These are phyloP conservation scores for Dryas drummondii DNA, from an alignment of 306 rosid genomes.

Conservation along the genomic window DNA sequence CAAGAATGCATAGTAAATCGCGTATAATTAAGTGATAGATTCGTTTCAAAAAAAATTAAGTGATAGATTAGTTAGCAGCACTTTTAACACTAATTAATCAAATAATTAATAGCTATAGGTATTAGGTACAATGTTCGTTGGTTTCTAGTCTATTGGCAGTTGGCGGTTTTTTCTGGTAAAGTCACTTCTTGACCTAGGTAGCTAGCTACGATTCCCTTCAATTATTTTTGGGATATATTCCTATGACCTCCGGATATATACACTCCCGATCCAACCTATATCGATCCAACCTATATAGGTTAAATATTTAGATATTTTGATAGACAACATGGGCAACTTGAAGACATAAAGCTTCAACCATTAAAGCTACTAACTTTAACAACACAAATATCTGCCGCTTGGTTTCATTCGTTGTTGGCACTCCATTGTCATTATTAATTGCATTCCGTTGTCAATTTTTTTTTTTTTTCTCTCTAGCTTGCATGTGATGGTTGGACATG, in stretches of 20 bases:
- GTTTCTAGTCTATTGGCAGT: conserved; percentile 35
- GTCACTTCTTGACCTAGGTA: conserved; percentile 34
- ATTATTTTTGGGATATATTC: conserved; percentile 33
- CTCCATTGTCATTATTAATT: neutral
- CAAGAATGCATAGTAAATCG: no score
- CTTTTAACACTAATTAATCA: neutral
- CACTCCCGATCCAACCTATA: conserved; percentile 32
- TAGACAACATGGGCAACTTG: neutral
- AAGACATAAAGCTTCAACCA: neutral
- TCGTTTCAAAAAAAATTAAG: no score
- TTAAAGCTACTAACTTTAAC: neutral
- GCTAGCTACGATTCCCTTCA: conserved; percentile 29
- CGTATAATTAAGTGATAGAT: no score
- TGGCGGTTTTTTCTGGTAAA: conserved; percentile 74
- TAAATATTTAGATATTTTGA: conserved; percentile 14
- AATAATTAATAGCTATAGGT: neutral
- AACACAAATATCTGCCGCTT: neutral
- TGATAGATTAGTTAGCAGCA: conserved; percentile 14
- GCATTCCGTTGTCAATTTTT: neutral
- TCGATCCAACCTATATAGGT: conserved; percentile 16
- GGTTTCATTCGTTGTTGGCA: neutral
- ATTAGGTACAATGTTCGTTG: conserved; percentile 27
- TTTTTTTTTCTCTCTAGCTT: neutral
- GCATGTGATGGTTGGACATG: neutral
- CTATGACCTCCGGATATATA: conserved; percentile 23